Conservation (phyloP, 1,139 yeast species). For the Blastobotrys aristatus region DNA sequence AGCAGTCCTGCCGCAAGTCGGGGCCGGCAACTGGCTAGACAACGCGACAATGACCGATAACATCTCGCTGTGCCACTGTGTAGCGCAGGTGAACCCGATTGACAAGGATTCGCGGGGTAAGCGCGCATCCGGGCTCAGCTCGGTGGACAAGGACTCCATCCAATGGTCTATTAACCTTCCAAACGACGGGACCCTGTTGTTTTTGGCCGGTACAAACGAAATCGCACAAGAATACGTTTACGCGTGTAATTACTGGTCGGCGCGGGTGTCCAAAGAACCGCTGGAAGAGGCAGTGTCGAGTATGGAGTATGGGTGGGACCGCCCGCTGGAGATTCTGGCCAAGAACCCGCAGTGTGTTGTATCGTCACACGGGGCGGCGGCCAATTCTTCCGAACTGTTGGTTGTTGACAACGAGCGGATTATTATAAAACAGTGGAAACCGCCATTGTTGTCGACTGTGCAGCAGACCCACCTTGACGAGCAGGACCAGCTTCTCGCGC, state of each 20-base stretch:
- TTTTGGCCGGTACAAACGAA: constrained; percentile 56
- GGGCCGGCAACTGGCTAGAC: constrained; percentile 65
- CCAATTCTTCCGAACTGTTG: constrained; percentile 25
- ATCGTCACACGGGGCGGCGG: constrained; percentile 12
- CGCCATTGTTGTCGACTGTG: constrained; percentile 28
- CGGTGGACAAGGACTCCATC: constrained; percentile 9
- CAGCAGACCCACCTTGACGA: constrained; percentile 26
- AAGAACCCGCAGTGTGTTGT: background rate
- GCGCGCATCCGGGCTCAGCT: constrained; percentile 14
- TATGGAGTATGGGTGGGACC: constrained; percentile 77
- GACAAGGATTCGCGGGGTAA: constrained; percentile 16
- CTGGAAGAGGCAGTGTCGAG: constrained; percentile 58
- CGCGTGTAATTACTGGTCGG: constrained; percentile 88
- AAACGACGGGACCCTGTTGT: constrained; percentile 31
- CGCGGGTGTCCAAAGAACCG: constrained; percentile 76
- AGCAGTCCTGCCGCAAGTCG: constrained; percentile 31
- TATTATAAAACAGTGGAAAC: constrained; percentile 31
- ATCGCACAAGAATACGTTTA: constrained; percentile 68
- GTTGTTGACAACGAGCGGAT: constrained; percentile 23
- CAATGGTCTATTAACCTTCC: constrained; percentile 38
- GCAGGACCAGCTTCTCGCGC: constrained; percentile 27
- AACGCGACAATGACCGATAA: constrained; percentile 33
- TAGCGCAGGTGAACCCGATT: constrained; percentile 30
- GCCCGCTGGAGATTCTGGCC: constrained; percentile 25
- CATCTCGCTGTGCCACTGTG: constrained; percentile 32